Evolutionary conservation across 192 early-diverging fungal species (phyloP), one percentile per base, ranked within the genome.

Genomic region (Backusella sp.): DNA sequence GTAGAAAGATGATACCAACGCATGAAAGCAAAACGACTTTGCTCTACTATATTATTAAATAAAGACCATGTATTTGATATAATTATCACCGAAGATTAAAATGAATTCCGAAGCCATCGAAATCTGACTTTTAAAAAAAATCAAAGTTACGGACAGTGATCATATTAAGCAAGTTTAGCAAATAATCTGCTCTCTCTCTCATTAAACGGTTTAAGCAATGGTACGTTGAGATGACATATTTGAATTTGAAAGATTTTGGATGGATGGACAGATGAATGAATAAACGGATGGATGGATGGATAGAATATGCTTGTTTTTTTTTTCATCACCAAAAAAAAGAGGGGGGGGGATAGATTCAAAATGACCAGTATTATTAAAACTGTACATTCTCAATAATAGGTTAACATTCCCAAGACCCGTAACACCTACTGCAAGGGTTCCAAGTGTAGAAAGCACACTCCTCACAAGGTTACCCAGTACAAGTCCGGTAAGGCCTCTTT

Each of bases 391-490:
- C 23, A 39, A 39, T 4, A 62, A 30, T 84, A 92, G 97, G 97
- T 98, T 88, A 98, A 99, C 94, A 95, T 99, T 82, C 97, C 98
- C 84, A 99, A 99, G 90, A 98, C 96, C 90, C 91, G 98, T 83
- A 99, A 99, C 93, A 99, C 98, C 86, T 98, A 91, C 95, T 99
- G 98, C 93, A 97, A 97, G 92, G 94, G 96, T 86, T 88, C 88
- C 87, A 91, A 91, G 84, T 99, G 97, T 93, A 90, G 89, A 84
- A 98, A 97, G 94, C 98, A 99, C 94, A 99, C 96, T 74, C 94
- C 96, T 67, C 98, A 99, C 96, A 98, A 98, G 93, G 98, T 98
- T 70, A 94, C 98, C 80, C 98, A 99, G 89, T 98, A 99, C 96
- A 99, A 98, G 96, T 96, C 94, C 76, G 98, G 98, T 80, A 98